These are phyloP conservation scores for Phytopythium cucurbitacearum DNA, from an alignment of 352 stramenopile genomes.

Conservation along the genomic window DNA sequence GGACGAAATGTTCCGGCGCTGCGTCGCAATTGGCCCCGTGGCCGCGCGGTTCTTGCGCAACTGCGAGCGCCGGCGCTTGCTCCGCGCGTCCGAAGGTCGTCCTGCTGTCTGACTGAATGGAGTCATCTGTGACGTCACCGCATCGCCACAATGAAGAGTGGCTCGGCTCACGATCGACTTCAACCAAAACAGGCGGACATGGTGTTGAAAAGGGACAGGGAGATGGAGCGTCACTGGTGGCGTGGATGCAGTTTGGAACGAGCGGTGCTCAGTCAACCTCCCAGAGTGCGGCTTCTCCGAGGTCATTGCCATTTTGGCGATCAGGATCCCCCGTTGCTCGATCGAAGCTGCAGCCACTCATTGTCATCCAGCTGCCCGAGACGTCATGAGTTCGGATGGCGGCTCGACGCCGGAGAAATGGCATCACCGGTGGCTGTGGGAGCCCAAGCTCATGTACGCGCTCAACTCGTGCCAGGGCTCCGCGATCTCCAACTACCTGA, in stretches of 20 bases:
- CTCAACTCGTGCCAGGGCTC: constrained; percentile 51
- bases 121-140: no score
- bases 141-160: no score
- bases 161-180: no score
- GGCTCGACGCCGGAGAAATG: constrained; percentile 11
- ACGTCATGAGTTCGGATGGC: not conserved
- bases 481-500: constrained; percentile 63
- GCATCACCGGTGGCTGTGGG: constrained; percentile 29
- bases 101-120: no score
- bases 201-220: no score
- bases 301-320: no score
- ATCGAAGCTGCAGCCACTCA: constrained; percentile 8
- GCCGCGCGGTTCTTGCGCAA: constrained; percentile 25
- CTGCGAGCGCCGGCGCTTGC: constrained; percentile 12
- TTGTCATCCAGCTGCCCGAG: constrained; percentile 5
- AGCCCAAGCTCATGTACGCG: constrained; percentile 74
- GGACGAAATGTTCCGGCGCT: constrained; percentile 17
- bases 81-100: not conserved
- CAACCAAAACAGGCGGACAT: no score
- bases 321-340: not conserved
- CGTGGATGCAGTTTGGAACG: no score
- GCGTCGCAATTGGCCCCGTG: constrained; percentile 11
- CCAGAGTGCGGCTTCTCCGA: no score
- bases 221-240: no score
- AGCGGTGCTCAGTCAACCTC: no score